These are phyloP conservation scores for Scutellaria galericulata DNA, from an alignment of 257 asterid species.

Conservation along the genomic window DNA sequence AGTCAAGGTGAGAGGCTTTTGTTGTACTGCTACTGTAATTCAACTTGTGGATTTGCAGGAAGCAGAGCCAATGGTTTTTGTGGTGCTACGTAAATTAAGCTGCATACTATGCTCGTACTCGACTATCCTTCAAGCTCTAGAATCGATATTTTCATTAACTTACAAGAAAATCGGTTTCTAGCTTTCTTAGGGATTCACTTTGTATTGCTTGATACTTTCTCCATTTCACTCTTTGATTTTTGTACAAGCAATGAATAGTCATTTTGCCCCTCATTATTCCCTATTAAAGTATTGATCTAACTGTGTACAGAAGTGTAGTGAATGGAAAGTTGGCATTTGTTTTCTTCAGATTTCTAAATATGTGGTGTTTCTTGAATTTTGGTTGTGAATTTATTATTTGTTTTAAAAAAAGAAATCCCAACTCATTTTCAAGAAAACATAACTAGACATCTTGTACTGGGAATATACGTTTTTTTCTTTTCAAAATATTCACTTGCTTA, in stretches of 20 bases:
- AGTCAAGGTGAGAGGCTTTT: neutral
- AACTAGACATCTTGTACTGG: too few species aligned
- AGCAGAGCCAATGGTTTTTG: neutral
- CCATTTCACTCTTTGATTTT: neutral
- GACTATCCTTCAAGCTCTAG: neutral
- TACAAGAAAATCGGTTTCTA: neutral
- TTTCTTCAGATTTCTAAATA: neutral
- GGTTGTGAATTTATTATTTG: neutral
- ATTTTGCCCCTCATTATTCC: slow-evolving; percentile 13
- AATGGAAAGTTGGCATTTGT: neutral
- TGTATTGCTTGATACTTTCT: slow-evolving; percentile 3
- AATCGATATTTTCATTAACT: neutral
- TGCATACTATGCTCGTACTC: neutral
- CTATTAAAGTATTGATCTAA: neutral
- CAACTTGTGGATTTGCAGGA: slow-evolving; percentile 3
- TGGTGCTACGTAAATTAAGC: neutral
- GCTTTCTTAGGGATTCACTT: neutral
- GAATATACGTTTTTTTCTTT: too few species aligned
- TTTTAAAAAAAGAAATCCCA: too few species aligned
- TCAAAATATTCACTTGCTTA: too few species aligned
- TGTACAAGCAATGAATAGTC: neutral
- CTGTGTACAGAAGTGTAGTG: slow-evolving; percentile 27
- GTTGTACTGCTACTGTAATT: slow-evolving; percentile 21
- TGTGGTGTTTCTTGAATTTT: neutral
- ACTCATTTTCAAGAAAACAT: too few species aligned